Evolutionary conservation across 495 filamentous ascomycete species (phyloP).

Genomic region (Talaromyces stipitatus): DNA sequence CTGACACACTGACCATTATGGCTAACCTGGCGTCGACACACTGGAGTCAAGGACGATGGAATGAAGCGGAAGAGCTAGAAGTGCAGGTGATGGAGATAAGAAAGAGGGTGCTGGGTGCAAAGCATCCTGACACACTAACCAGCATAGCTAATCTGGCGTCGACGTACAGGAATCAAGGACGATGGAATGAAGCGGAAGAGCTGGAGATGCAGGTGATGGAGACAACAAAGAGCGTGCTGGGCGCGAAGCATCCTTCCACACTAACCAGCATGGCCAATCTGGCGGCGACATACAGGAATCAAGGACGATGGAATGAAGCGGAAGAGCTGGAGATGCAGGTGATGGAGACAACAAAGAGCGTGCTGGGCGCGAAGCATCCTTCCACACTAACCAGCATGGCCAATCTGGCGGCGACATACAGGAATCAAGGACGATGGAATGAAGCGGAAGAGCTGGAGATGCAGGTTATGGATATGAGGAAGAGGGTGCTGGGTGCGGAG

Average conservation of each 20-base stretch:
- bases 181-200: no score
- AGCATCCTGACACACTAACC: no score
- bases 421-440: conserved; percentile 14
- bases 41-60: no score
- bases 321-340: conserved; percentile 15
- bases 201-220: conserved; percentile 12
- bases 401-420: conserved; percentile 17
- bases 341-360: conserved; percentile 6
- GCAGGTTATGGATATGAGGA: conserved; percentile 10
- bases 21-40: no score
- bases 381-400: conserved; percentile 23
- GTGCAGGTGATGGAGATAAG: no score
- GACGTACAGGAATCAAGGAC: no score
- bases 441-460: conserved; percentile 26
- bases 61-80: no score
- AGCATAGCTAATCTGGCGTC: no score
- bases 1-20: no score
- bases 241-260: conserved; percentile 15
- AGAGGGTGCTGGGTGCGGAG: conserved; percentile 10
- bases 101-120: no score
- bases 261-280: conserved; percentile 26
- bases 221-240: conserved; percentile 9
- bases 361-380: conserved; percentile 12
- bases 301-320: conserved; percentile 19
- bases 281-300: conserved; percentile 12